Conservation (phyloP, 2,329 filamentous ascomycete genomes). For the Aspergillus ochraceoroseus region DNA sequence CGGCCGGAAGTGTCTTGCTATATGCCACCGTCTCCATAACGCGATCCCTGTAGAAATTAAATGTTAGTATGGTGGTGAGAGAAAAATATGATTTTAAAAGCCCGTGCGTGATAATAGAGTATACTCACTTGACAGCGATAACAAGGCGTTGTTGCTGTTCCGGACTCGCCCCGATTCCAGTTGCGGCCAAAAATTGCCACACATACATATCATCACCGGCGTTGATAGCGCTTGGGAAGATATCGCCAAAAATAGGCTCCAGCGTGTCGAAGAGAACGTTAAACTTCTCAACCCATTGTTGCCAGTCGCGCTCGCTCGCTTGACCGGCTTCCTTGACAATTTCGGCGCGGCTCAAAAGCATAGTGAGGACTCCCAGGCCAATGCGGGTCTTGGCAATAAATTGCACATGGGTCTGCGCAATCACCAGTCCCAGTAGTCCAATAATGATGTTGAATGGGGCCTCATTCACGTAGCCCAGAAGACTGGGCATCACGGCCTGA, state of each 20-base stretch:
- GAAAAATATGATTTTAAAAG: too few relatives aligned
- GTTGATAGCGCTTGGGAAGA: conserved; percentile 89
- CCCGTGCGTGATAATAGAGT: too few relatives aligned
- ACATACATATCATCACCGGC: conserved; percentile 91
- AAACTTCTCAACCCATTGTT: conserved; percentile 79
- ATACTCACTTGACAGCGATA: conserved; percentile 73
- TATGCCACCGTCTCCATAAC: conserved; percentile 92
- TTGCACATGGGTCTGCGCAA: conserved; percentile 75
- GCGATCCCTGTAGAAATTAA: conserved; percentile 56
- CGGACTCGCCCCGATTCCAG: conserved; percentile 86
- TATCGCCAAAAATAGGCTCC: conserved; percentile 73
- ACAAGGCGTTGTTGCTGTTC: conserved; percentile 95
- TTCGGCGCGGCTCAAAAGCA: conserved; percentile 89
- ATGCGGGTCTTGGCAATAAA: conserved; percentile 81
- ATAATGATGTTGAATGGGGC: conserved; percentile 87
- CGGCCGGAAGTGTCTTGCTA: conserved; percentile 80
- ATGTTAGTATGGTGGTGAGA: conserved; percentile 9
- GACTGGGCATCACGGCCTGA: conserved; percentile 77
- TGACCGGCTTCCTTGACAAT: conserved; percentile 77
- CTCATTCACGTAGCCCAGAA: conserved; percentile 87
- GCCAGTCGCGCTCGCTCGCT: conserved; percentile 67
- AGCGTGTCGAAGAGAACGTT: conserved; percentile 80
- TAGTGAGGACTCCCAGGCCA: conserved; percentile 83
- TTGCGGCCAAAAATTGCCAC: conserved; percentile 94
- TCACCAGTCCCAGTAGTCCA: conserved; percentile 78